These are phyloP conservation scores for Prunus campanulata DNA, from an alignment of 306 rosid genomes.

Conservation along the genomic window DNA sequence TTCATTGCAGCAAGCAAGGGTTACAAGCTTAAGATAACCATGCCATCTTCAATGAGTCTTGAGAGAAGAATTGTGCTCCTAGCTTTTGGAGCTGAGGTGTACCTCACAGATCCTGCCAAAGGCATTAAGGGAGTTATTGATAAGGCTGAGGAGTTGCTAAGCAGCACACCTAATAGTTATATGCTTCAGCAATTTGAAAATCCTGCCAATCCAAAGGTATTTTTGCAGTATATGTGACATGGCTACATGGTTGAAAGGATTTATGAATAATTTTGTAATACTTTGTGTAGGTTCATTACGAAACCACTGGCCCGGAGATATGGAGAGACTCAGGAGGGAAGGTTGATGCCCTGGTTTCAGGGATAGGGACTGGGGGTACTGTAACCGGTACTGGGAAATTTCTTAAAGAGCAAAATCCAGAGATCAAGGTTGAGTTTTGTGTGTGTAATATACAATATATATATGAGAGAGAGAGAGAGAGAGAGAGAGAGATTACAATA, in stretches of 20 bases:
- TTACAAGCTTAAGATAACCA: slow-evolving; percentile 53
- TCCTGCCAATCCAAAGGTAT: slow-evolving; percentile 67
- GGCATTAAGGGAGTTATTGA: slow-evolving; percentile 45
- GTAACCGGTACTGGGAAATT: slow-evolving; percentile 65
- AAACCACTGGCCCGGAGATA: slow-evolving; percentile 87
- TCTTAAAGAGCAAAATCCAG: slow-evolving; percentile 71
- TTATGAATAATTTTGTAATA: not conserved
- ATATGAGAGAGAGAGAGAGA: no score
- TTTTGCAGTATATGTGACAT: not conserved
- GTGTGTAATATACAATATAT: not conserved
- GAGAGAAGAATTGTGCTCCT: slow-evolving; percentile 63
- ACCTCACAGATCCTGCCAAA: slow-evolving; percentile 60
- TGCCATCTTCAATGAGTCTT: slow-evolving; percentile 58
- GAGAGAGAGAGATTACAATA: not conserved
- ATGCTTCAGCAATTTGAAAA: slow-evolving; percentile 59
- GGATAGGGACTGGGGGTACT: slow-evolving; percentile 87
- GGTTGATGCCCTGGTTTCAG: slow-evolving; percentile 67
- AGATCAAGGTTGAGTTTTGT: slow-evolving; percentile 55
- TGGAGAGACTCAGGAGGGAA: slow-evolving; percentile 79
- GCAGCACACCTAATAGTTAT: slow-evolving; percentile 49
- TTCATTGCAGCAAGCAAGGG: slow-evolving; percentile 69
- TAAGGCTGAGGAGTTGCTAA: slow-evolving; percentile 54
- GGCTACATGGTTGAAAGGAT: not conserved
- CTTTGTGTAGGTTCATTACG: slow-evolving; percentile 66
- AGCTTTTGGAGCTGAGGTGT: slow-evolving; percentile 84